phyloP scores from a whole-genome alignment of 371 early-diverging fungal species.

The Basidiobolus meristosporus region DNA sequence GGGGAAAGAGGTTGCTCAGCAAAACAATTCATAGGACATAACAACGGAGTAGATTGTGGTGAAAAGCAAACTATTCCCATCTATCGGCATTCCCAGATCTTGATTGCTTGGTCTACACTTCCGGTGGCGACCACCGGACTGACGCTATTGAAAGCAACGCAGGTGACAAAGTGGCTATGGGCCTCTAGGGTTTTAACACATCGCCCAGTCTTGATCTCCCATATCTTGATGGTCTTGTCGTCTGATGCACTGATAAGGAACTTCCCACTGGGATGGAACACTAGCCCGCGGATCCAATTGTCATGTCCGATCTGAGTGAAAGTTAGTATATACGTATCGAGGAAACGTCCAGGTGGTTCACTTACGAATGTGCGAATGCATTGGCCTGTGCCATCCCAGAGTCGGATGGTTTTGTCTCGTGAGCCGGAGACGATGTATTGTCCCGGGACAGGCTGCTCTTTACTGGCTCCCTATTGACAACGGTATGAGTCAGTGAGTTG shows the following conservation, averaged over 20 bases:
- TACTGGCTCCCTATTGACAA: too few species aligned
- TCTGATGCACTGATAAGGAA: conserved; percentile 63
- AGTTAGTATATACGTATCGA: too few species aligned
- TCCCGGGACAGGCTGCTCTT: conserved; percentile 33
- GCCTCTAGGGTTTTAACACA: conserved; percentile 66
- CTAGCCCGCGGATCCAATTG: conserved; percentile 81
- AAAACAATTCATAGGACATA: too few species aligned
- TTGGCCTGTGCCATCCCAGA: conserved; percentile 74
- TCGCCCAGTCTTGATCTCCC: conserved; percentile 75
- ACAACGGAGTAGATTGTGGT: too few species aligned
- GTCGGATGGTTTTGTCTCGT: conserved; percentile 71
- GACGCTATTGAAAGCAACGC: conserved; percentile 34
- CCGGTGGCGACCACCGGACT: conserved; percentile 65
- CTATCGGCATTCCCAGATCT: conserved; percentile 34
- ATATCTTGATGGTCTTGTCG: conserved; percentile 71
- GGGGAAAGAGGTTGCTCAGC: too few species aligned
- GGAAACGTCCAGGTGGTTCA: too few species aligned
- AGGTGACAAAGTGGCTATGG: conserved; percentile 79
- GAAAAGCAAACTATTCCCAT: too few species aligned
- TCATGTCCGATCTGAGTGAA: conserved; percentile 91
- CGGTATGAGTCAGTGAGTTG: too few species aligned
- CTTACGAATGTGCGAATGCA: conserved; percentile 51
- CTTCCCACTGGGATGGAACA: conserved; percentile 62
- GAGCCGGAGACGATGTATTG: conserved; percentile 65
- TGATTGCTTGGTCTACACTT: conserved; percentile 56